Conservation (phyloP, 306 rosid species). For the Cajanus cajan region DNA sequence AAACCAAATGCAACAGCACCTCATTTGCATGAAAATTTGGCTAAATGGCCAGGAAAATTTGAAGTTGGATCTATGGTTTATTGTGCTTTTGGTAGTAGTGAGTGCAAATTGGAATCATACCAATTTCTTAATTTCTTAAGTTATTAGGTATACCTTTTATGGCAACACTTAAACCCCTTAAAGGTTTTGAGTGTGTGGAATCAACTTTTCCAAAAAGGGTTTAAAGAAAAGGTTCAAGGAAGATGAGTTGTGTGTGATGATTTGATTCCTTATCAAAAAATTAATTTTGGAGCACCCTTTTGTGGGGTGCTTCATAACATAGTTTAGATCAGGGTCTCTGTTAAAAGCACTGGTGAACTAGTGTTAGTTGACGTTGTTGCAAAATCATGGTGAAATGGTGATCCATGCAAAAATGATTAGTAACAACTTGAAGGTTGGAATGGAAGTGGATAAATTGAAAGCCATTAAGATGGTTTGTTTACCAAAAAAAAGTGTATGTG, state of each 20-base stretch:
- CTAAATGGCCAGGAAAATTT: background rate
- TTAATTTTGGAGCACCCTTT: background rate
- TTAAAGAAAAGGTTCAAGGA: background rate
- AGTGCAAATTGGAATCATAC: background rate
- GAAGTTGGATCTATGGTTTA: background rate
- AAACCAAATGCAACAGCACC: background rate
- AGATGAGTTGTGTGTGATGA: background rate
- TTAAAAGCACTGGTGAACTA: background rate
- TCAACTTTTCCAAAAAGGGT: background rate
- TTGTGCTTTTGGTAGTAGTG: constrained; percentile 2
- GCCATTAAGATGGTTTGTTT: background rate
- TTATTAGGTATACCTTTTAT: background rate
- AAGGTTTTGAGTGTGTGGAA: constrained; percentile 14
- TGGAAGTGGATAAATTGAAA: background rate
- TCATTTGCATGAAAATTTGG: background rate
- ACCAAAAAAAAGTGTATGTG: background rate
- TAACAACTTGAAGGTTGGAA: background rate
- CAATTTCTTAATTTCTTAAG: background rate
- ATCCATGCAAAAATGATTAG: background rate
- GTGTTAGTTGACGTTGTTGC: background rate
- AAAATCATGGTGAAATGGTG: background rate
- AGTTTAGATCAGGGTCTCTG: background rate
- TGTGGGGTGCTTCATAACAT: background rate
- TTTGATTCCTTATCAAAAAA: background rate
- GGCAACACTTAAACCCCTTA: background rate